Evolutionary conservation across 768 basidiomycete species (phyloP).

Genomic region (Lentinula detonsa): DNA sequence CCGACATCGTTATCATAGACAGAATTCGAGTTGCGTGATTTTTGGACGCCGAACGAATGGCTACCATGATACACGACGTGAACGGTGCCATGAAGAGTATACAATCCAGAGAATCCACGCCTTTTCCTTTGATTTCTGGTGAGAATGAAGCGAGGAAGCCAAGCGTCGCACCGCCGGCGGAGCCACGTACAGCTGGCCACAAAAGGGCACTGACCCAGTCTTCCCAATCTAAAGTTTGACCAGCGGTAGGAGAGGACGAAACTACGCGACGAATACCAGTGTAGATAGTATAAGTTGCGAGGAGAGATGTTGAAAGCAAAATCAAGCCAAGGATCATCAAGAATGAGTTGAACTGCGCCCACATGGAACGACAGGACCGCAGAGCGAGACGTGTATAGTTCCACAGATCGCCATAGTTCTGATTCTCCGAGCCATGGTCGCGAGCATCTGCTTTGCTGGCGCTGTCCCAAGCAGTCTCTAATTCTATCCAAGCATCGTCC

Average conservation of each 20-base stretch:
- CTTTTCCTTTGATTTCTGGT: conserved; percentile 22
- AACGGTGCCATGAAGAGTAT: conserved; percentile 44
- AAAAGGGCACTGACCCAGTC: conserved; percentile 31
- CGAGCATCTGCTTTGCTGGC: conserved; percentile 16
- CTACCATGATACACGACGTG: conserved; percentile 38
- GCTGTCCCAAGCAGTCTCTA: conserved; percentile 42
- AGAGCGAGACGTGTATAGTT: conserved; percentile 60
- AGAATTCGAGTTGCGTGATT: not conserved
- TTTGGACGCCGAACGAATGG: conserved; percentile 33
- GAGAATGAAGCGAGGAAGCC: conserved; percentile 26
- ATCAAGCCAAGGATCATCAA: conserved; percentile 71
- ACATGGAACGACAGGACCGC: conserved; percentile 71
- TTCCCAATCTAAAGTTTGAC: conserved; percentile 33
- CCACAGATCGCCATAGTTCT: conserved; percentile 31
- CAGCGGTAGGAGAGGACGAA: conserved; percentile 19
- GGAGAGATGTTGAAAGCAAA: conserved; percentile 49
- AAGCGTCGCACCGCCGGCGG: conserved; percentile 30
- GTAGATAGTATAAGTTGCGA: conserved; percentile 54
- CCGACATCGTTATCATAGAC: conserved; percentile 17
- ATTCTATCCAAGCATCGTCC: conserved; percentile 50
- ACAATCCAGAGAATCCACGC: conserved; percentile 45
- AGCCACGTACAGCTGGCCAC: conserved; percentile 23
- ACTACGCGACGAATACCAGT: conserved; percentile 15
- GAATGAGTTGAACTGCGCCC: conserved; percentile 89
- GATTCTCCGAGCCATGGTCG: conserved; percentile 13